Base-by-base conservation (phyloP, 2,329 filamentous ascomycete species). In the Cladosporium austrohemisphaericum region DNA sequence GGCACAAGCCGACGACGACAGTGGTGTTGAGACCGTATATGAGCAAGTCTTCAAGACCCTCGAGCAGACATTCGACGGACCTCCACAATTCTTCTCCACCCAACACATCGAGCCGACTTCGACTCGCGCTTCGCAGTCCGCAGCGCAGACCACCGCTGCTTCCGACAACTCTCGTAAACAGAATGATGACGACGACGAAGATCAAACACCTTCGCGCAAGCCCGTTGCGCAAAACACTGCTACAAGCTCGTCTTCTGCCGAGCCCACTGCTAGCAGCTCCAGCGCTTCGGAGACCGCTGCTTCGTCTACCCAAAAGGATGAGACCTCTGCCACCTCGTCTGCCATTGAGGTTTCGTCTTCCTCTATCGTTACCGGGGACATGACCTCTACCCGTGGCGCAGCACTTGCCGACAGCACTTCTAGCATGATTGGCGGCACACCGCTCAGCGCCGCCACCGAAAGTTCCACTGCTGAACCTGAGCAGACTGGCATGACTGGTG, bases 31-130 rank as follows among this genome's bases (percentile, higher is more conserved):
- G 22, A 70, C 68, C 1, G 60, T 69, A 23, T 62, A 68, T 18
- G 67, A 65, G 4, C 65, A 77, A 20, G 73, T 81, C 49, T 81
- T 80, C 63, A 71, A 78, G 40, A 81, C 79, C 0, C 67, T 74
- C 14, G 60, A 69, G 63, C 71, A 50, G 53, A 78, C 76, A 36
- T 81, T 81, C 56, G 62, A 67, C 19, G 78, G 77, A 26, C 66
- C 71, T 7, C 58, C 55, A 2, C 64, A 62, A 25, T 58, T 62
- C 29, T 67, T 63, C 43, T 57, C 58, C 8, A 66, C 44, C 62
- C 36, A 38, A 60, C 40, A 36, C 31, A 29, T 55, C 19, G 41
- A 51, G 13, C 31, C 43, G 5, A 54, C 57, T 3, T 45, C 57
- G 16, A 49, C 55, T 20, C 49, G 23, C 37, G 49, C 51, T 38